phyloP scores from a whole-genome alignment of 176 grass and related monocot species.

The Pharus latifolius region DNA sequence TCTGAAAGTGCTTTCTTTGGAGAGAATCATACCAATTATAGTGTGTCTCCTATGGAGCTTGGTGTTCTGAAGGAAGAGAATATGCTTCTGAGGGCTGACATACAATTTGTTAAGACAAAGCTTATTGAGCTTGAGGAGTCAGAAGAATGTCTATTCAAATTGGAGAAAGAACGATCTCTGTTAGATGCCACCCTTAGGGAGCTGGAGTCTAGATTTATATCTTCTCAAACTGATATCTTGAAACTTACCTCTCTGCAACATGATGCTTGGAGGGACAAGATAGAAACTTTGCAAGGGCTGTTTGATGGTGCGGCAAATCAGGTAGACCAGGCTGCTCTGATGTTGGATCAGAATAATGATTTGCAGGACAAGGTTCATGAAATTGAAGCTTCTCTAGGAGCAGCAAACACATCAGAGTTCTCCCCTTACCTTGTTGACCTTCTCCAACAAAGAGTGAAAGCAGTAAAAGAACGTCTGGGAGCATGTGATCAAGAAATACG shows the following conservation, averaged over 20 bases:
- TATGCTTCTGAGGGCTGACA: constrained; percentile 50
- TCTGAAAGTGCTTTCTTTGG: constrained; percentile 11
- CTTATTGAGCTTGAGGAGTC: constrained; percentile 40
- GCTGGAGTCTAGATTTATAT: constrained; percentile 40
- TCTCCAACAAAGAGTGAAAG: constrained; percentile 56
- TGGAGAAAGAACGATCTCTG: constrained; percentile 64
- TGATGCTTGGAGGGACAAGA: constrained; percentile 55
- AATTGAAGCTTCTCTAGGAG: constrained; percentile 34
- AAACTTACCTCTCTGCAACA: constrained; percentile 38
- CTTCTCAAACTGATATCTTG: constrained; percentile 42
- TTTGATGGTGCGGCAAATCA: constrained; percentile 36
- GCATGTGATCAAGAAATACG: constrained; percentile 59
- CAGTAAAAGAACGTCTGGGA: constrained; percentile 52
- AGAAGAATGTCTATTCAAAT: constrained; percentile 43
- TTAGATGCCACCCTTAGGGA: constrained; percentile 52
- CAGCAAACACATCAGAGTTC: constrained; percentile 43
- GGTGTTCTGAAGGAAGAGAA: constrained; percentile 51
- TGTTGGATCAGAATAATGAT: constrained; percentile 29
- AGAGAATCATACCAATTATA: background rate
- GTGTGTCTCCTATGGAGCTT: constrained; percentile 33
- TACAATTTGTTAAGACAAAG: constrained; percentile 42
- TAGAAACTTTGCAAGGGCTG: constrained; percentile 51
- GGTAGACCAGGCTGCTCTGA: constrained; percentile 31
- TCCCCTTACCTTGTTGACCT: constrained; percentile 41
- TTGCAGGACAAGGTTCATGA: constrained; percentile 43